Conservation (phyloP, 192 early-diverging fungal species). For the Dissophora ornata region DNA sequence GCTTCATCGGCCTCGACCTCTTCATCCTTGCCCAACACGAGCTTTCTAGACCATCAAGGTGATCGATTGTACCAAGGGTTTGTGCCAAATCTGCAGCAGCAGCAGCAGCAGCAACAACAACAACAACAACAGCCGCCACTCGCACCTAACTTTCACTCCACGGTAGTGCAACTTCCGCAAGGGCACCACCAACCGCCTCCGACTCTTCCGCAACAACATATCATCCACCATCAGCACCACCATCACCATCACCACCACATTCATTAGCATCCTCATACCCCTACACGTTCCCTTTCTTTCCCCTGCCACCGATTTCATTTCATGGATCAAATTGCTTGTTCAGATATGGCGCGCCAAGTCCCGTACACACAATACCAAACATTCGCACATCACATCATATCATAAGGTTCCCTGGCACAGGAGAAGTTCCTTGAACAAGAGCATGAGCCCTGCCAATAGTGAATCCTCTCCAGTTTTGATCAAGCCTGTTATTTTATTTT, state of each 20-base stretch:
- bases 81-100: not conserved
- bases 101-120: slow-evolving; percentile 5
- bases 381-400: too few relatives aligned
- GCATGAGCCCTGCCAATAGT: too few relatives aligned
- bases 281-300: not conserved
- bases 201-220: slow-evolving; percentile 18
- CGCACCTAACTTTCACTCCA: not conserved
- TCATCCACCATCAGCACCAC: slow-evolving; percentile 27
- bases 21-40: slow-evolving; percentile 26
- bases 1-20: slow-evolving; percentile 7
- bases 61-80: slow-evolving; percentile 18
- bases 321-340: too few relatives aligned
- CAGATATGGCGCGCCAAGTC: too few relatives aligned
- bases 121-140: slow-evolving; percentile 11
- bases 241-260: slow-evolving; percentile 29
- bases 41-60: slow-evolving; percentile 23
- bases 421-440: too few relatives aligned
- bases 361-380: too few relatives aligned
- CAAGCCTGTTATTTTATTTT: too few relatives aligned
- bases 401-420: too few relatives aligned
- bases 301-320: too few relatives aligned
- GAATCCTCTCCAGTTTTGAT: too few relatives aligned
- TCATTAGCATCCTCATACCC: slow-evolving; percentile 20
- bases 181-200: slow-evolving; percentile 7
- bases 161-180: slow-evolving; percentile 1